phyloP scores from a whole-genome alignment of 139 green algal genomes.

The Haematococcus lacustris region DNA sequence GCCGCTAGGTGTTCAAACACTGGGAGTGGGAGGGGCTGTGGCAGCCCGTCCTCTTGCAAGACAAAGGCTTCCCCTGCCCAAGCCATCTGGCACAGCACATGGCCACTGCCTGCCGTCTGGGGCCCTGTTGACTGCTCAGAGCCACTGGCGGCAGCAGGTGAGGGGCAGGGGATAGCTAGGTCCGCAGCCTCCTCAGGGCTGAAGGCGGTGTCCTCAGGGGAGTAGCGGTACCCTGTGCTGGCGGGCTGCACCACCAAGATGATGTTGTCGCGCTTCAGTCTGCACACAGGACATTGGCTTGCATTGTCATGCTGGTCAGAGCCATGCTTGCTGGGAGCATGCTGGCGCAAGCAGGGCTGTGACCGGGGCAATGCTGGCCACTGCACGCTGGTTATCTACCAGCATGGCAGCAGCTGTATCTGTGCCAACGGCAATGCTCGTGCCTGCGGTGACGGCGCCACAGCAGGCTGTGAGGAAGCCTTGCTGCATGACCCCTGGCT shows the following conservation, averaged over 20 bases:
- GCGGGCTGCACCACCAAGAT: background rate
- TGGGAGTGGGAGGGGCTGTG: slow-evolving; percentile 7
- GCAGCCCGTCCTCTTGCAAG: slow-evolving; percentile 13
- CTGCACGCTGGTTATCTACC: too few species aligned
- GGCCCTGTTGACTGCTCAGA: background rate
- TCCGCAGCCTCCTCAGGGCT: background rate
- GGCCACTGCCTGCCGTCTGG: slow-evolving; percentile 18
- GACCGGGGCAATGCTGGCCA: too few species aligned
- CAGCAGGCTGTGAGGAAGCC: too few species aligned
- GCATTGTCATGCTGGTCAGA: too few species aligned
- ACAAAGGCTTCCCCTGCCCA: slow-evolving; percentile 30
- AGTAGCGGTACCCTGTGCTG: background rate
- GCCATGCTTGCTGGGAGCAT: too few species aligned
- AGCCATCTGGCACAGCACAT: slow-evolving; percentile 19
- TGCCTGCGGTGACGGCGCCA: too few species aligned
- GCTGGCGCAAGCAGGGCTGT: too few species aligned
- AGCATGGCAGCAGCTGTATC: too few species aligned
- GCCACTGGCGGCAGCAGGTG: background rate
- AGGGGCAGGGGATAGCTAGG: background rate
- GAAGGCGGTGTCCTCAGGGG: background rate
- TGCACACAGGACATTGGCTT: background rate
- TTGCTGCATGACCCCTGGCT: too few species aligned
- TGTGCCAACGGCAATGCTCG: too few species aligned
- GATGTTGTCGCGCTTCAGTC: background rate
- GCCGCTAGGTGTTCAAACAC: slow-evolving; percentile 25